Base-by-base conservation (phyloP, 2,329 filamentous ascomycete species). In the Helotiales sp. region DNA sequence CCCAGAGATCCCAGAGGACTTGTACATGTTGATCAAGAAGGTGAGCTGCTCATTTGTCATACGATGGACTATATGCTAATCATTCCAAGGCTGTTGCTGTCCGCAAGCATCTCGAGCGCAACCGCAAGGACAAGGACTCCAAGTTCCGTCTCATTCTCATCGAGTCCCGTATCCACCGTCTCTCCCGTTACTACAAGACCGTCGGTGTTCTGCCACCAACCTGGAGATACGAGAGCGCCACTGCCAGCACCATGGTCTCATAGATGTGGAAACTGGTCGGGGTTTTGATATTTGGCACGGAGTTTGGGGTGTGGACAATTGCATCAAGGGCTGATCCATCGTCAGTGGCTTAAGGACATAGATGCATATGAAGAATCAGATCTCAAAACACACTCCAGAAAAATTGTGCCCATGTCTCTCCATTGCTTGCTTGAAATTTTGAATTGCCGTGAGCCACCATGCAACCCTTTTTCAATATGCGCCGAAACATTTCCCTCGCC, bases 11-110 rank as follows among this genome's bases (percentile, higher is more conserved):
- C 96, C 96, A 81, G 96, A 99, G 90, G 96, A 99, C 85, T 91
- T 98, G 77, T 99, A 98, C 91, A 97, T 97, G 92, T 88, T 98
- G 83, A 98, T 98, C 93, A 97, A 97, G 92, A 99, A 99, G 93
- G 95, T 96, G 82, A 80, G 79, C 74, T 60, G 28, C 17, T 50
- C 45, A 15, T 17, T 11, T 8, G 5, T 37, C n/a, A 13, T 26
- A 60, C 30, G 13, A 49, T 4, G 13, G 11, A 43, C 11, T 5
- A 30, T n/a, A 26, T 69, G 47, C 70, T 77, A 74, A 74, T 59
- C 43, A 24, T 43, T 28, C 8, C 55, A 55, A 77, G 93, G 94
- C 94, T 78, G 94, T 97, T 78, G 91, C 94, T 81, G 96, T 99
- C 87, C 95, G 96, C 87, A 99, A 99, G 93, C 96, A 99, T 87